A percentile compares a stretch with the other conserved stretches of the same genome.
Conservation (phyloP, 495 filamentous ascomycete species). For the Hyaloscypha bicolor region DNA sequence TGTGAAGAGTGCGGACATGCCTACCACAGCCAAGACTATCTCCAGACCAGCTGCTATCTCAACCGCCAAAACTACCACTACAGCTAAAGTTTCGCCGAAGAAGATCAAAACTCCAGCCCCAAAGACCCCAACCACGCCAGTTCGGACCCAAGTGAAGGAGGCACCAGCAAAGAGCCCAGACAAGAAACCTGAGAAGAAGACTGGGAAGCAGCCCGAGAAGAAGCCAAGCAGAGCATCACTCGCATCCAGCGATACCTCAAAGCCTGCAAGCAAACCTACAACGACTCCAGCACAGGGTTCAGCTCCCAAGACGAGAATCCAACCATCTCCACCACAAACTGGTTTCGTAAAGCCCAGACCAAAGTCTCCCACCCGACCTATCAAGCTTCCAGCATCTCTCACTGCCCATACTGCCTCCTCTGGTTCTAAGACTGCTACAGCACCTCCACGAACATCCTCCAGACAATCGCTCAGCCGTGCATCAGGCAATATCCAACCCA, state of each 20-base stretch:
- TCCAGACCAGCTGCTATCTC: slow-evolving; percentile 47
- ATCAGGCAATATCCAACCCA: slow-evolving; percentile 26
- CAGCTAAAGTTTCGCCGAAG: slow-evolving; percentile 36
- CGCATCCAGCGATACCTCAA: slow-evolving; percentile 22
- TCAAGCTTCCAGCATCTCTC: slow-evolving; percentile 61
- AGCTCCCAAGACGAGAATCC: slow-evolving; percentile 40
- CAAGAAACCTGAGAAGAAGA: slow-evolving; percentile 20
- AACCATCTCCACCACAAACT: slow-evolving; percentile 38
- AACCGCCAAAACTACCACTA: slow-evolving; percentile 39
- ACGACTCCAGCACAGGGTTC: slow-evolving; percentile 37
- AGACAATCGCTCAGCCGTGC: slow-evolving; percentile 30
- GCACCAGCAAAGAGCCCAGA: slow-evolving; percentile 14
- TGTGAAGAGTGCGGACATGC: slow-evolving; percentile 31
- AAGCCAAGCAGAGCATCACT: slow-evolving; percentile 20
- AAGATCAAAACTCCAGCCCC: slow-evolving; percentile 31
- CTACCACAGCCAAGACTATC: slow-evolving; percentile 37
- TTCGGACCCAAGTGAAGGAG: slow-evolving; percentile 11
- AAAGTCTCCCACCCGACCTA: slow-evolving; percentile 66
- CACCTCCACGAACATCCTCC: slow-evolving; percentile 9
- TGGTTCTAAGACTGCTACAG: slow-evolving; percentile 50
- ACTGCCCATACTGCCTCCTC: slow-evolving; percentile 66
- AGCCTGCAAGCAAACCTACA: slow-evolving; percentile 30
- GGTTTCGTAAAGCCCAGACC: slow-evolving; percentile 60
- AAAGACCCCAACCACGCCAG: slow-evolving; percentile 34
- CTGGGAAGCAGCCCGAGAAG: slow-evolving; percentile 23